Conservation (phyloP, 2,329 filamentous ascomycete species). For the Canariomyces notabilis region DNA sequence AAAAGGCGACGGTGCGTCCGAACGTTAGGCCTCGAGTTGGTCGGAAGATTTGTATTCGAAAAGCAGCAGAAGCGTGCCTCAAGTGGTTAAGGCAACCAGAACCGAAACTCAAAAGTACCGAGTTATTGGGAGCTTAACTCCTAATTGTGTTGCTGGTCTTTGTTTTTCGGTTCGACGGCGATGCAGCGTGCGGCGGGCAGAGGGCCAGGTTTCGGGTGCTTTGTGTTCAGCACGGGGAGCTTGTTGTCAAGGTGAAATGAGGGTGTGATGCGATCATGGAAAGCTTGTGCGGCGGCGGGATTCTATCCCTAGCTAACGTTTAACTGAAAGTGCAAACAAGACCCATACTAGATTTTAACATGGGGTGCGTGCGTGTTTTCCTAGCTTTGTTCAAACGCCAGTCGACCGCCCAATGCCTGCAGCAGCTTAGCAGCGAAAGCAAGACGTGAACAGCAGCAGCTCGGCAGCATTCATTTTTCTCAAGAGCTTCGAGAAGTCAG, state of each 20-base stretch:
- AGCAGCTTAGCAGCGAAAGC: not conserved
- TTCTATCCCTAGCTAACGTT: too few relatives aligned
- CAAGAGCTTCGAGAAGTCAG: constrained; percentile 16
- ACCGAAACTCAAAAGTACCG: not conserved
- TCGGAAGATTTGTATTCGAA: not conserved
- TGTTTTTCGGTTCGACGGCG: not conserved
- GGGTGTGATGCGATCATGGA: not conserved
- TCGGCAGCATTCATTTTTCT: too few relatives aligned
- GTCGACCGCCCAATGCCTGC: constrained; percentile 5
- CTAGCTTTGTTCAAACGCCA: not conserved
- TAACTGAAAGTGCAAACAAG: too few relatives aligned
- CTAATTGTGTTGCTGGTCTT: too few relatives aligned
- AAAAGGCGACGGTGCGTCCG: constrained; percentile 4
- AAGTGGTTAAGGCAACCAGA: not conserved
- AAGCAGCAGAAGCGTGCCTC: not conserved
- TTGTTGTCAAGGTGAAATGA: not conserved
- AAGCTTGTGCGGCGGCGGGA: not conserved
- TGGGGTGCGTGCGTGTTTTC: not conserved
- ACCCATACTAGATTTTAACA: too few relatives aligned
- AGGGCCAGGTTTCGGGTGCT: not conserved
- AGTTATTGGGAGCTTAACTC: not conserved
- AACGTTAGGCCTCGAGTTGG: not conserved
- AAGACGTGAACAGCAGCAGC: constrained; percentile 5
- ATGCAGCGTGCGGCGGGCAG: not conserved
- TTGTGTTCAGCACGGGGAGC: not conserved